Percentiles rank a stretch among this genome's conserved stretches.
Evolutionary conservation across 768 basidiomycete genomes (phyloP).

Genomic region (Mycena kentingensis): DNA sequence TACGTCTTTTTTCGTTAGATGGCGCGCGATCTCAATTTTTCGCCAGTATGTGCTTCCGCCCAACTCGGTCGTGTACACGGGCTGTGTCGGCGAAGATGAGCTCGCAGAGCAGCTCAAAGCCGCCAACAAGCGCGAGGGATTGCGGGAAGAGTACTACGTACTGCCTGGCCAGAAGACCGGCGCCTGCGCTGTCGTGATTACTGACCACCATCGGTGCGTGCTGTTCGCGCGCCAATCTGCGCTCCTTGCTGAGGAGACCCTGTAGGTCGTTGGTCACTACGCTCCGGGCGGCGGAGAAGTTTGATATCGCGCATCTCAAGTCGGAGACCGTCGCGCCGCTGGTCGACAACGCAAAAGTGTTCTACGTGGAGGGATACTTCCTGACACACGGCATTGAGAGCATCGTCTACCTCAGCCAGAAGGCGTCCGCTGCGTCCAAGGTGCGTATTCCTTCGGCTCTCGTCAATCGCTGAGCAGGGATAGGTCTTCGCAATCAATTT

Average conservation of each 20-base stretch:
- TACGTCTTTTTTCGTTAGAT: constrained; percentile 41
- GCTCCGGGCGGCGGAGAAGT: constrained; percentile 87
- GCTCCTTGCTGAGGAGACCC: not conserved
- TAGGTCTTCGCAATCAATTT: constrained; percentile 91
- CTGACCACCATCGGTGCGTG: constrained; percentile 85
- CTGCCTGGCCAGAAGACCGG: constrained; percentile 88
- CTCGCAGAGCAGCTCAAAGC: constrained; percentile 84
- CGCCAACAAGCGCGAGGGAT: constrained; percentile 91
- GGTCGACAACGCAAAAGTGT: constrained; percentile 79
- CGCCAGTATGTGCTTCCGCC: constrained; percentile 88
- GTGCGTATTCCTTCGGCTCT: constrained; percentile 37
- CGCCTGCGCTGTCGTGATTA: constrained; percentile 94
- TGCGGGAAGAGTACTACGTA: constrained; percentile 87
- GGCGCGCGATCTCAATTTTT: constrained; percentile 15
- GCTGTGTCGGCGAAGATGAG: constrained; percentile 92
- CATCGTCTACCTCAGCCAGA: constrained; percentile 73
- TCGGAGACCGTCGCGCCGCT: constrained; percentile 74
- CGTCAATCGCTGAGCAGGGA: not conserved
- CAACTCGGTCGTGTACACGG: constrained; percentile 88
- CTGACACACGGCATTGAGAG: constrained; percentile 85
- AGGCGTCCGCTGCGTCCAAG: constrained; percentile 76
- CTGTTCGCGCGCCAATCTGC: not conserved
- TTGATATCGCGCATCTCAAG: constrained; percentile 77
- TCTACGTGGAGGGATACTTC: constrained; percentile 97
- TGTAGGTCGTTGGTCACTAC: constrained; percentile 89